phyloP scores from a whole-genome alignment of 352 stramenopile species.

The Thraustochytrium striatum region DNA sequence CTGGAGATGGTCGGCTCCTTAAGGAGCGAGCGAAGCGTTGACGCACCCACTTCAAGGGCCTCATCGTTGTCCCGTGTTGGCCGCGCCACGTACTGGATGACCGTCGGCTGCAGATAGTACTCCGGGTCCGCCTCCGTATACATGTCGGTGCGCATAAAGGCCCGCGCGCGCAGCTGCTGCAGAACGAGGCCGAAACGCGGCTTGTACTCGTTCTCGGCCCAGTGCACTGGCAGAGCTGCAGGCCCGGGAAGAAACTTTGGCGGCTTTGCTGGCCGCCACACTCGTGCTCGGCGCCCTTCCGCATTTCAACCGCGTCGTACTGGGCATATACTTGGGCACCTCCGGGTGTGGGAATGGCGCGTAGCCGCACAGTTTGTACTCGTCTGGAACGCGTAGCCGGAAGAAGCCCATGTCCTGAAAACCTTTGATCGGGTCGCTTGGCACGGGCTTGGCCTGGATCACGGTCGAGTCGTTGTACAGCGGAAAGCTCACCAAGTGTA shows the following conservation, averaged over 20 bases:
- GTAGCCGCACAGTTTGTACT: conserved; percentile 60
- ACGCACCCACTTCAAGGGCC: background rate
- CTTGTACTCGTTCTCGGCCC: background rate
- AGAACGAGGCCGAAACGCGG: conserved; percentile 12
- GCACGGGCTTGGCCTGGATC: conserved; percentile 57
- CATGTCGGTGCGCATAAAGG: background rate
- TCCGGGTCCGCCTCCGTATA: conserved; percentile 2
- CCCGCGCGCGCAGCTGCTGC: background rate
- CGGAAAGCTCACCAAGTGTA: conserved; percentile 65
- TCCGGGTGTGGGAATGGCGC: background rate
- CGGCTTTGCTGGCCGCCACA: background rate
- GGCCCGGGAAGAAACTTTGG: background rate
- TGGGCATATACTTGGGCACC: conserved; percentile 11
- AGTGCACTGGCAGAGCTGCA: background rate
- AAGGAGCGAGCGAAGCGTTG: background rate
- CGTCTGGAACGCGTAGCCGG: conserved; percentile 63
- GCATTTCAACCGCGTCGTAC: conserved; percentile 15
- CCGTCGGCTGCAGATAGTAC: background rate
- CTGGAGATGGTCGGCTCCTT: conserved; percentile 27
- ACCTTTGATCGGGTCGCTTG: conserved; percentile 59
- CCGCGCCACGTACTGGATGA: background rate
- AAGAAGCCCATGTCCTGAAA: conserved; percentile 66
- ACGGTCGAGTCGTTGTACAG: conserved; percentile 61
- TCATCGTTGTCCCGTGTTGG: background rate
- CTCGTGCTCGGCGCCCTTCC: background rate